Evolutionary conservation across 768 basidiomycete species (phyloP).

Genomic region (Mycena latifolia): DNA sequence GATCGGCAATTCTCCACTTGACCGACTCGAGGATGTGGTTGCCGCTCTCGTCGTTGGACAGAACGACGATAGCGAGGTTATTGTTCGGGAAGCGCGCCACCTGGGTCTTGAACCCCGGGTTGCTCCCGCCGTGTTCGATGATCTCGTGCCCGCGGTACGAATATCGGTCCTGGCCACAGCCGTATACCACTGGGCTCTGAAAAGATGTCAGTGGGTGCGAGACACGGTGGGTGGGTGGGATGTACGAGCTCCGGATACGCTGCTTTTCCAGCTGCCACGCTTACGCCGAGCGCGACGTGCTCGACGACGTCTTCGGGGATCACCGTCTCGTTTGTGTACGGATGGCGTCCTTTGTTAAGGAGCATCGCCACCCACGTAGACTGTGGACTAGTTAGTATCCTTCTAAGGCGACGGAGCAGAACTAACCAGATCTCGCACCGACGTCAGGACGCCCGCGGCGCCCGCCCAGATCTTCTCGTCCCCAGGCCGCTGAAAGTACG

Average conservation of each 20-base stretch:
- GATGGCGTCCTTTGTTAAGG: constrained; percentile 53
- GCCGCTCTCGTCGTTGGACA: constrained; percentile 57
- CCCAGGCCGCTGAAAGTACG: constrained; percentile 54
- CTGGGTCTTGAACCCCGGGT: constrained; percentile 51
- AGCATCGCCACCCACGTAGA: constrained; percentile 55
- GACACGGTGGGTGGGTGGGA: neutral
- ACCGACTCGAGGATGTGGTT: constrained; percentile 48
- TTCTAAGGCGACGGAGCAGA: no score
- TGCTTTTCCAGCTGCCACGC: constrained; percentile 49
- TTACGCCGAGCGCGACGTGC: constrained; percentile 50
- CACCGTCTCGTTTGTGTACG: constrained; percentile 50
- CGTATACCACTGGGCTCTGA: constrained; percentile 55
- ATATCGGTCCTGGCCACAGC: constrained; percentile 53
- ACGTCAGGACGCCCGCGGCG: constrained; percentile 54
- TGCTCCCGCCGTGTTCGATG: constrained; percentile 58
- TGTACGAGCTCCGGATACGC: constrained; percentile 50
- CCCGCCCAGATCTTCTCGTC: constrained; percentile 56
- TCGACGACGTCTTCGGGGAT: constrained; percentile 51
- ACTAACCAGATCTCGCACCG: constrained; percentile 55
- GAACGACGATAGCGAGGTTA: constrained; percentile 52
- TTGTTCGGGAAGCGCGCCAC: constrained; percentile 39
- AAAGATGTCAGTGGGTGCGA: neutral
- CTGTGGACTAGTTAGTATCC: constrained; percentile 21
- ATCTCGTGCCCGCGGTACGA: constrained; percentile 56
- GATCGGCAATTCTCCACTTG: constrained; percentile 54